A percentile compares a stretch with the other conserved stretches of the same genome.
phyloP scores from a whole-genome alignment of 768 basidiomycete genomes.

The Boletus eberwhitei region DNA sequence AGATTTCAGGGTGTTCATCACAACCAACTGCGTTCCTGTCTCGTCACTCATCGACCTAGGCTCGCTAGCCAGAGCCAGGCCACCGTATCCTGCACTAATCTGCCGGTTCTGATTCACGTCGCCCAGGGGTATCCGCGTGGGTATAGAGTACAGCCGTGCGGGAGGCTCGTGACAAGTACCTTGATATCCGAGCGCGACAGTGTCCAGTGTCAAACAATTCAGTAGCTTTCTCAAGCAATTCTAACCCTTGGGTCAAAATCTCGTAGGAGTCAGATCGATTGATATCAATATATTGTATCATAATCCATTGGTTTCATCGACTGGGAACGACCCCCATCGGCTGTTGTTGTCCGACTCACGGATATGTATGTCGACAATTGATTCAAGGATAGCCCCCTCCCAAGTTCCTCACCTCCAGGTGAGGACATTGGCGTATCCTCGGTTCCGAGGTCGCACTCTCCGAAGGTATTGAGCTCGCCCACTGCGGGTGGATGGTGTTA shows the following conservation, averaged over 20 bases:
- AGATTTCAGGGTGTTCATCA: conserved; percentile 12
- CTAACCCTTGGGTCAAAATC: conserved; percentile 8
- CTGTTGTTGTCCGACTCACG: conserved; percentile 10
- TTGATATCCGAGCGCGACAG: background rate
- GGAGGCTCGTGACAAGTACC: background rate
- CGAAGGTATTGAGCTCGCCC: background rate
- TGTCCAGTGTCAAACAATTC: conserved; percentile 12
- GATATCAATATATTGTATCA: conserved; percentile 2
- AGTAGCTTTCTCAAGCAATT: conserved; percentile 1
- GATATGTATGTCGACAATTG: background rate
- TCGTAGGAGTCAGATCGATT: background rate
- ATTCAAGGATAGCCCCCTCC: background rate
- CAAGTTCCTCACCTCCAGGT: background rate
- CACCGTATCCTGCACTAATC: background rate
- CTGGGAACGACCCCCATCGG: conserved; percentile 11
- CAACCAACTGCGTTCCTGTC: conserved; percentile 15
- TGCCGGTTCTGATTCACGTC: background rate
- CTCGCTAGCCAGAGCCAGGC: background rate
- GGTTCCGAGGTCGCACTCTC: background rate
- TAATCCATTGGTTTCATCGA: conserved; percentile 7
- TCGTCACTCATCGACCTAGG: conserved; percentile 11
- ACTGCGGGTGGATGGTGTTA: background rate
- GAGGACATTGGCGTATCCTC: background rate
- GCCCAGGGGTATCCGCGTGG: background rate
- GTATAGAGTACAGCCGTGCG: background rate